These are phyloP conservation scores for Omphalotus olearius DNA, from an alignment of 1,284 basidiomycete species.

Conservation along the genomic window DNA sequence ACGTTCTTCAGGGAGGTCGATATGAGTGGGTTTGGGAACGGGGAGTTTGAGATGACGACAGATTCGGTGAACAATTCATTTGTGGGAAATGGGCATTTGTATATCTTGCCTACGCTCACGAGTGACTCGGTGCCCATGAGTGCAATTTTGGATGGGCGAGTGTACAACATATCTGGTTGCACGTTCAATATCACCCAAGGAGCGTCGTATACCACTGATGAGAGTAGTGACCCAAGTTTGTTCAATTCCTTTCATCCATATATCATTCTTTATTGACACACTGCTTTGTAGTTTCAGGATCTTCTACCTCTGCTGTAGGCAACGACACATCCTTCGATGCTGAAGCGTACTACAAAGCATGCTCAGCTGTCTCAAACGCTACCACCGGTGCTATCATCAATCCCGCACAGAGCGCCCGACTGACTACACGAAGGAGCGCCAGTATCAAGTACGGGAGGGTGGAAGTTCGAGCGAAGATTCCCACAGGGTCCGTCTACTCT, in stretches of 20 bases:
- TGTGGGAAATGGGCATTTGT: slow-evolving; percentile 71
- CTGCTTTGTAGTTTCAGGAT: slow-evolving; percentile 11
- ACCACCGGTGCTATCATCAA: slow-evolving; percentile 65
- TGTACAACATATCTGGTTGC: slow-evolving; percentile 80
- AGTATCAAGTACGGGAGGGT: slow-evolving; percentile 79
- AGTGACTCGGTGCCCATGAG: slow-evolving; percentile 50
- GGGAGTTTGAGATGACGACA: slow-evolving; percentile 88
- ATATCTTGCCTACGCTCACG: slow-evolving; percentile 83
- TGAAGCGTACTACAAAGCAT: slow-evolving; percentile 41
- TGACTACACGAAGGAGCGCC: slow-evolving; percentile 69
- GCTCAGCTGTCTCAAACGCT: slow-evolving; percentile 51
- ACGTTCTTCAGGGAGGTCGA: slow-evolving; percentile 80
- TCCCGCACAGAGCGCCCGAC: slow-evolving; percentile 77
- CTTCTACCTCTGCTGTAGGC: slow-evolving; percentile 24
- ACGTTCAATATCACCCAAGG: slow-evolving; percentile 60
- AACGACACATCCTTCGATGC: slow-evolving; percentile 31
- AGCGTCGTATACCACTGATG: slow-evolving; percentile 34
- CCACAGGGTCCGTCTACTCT: slow-evolving; percentile 50
- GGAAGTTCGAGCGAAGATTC: slow-evolving; percentile 78
- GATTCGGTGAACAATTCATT: slow-evolving; percentile 74
- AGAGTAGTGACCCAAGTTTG: no score
- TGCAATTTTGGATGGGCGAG: slow-evolving; percentile 56
- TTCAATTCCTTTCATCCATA: no score
- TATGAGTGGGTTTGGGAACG: slow-evolving; percentile 86
- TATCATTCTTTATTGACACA: background rate